These are phyloP conservation scores for Lathyrus oleraceus DNA, from an alignment of 306 rosid species.

Conservation along the genomic window DNA sequence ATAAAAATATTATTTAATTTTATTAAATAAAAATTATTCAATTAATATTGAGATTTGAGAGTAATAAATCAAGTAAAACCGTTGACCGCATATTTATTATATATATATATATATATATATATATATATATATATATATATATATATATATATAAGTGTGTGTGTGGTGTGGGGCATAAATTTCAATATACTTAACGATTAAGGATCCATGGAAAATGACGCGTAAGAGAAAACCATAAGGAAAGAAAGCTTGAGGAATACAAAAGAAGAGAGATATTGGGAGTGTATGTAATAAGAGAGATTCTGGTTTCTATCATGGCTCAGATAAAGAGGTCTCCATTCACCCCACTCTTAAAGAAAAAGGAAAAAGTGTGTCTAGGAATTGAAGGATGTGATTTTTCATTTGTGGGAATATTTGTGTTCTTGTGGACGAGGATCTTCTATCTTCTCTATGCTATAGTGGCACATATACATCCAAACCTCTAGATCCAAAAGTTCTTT, in stretches of 20 bases:
- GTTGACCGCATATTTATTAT: no score
- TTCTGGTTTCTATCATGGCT: constrained; percentile 48
- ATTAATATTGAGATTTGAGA: no score
- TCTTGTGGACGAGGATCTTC: constrained; percentile 45
- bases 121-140: no score
- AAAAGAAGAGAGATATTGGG: constrained; percentile 51
- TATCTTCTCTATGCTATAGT: constrained; percentile 26
- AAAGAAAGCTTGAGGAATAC: constrained; percentile 58
- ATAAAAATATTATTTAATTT: no score
- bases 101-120: no score
- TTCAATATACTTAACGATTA: constrained; percentile 50
- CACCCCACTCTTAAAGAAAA: constrained; percentile 46
- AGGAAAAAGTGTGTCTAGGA: constrained; percentile 35
- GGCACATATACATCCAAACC: constrained; percentile 38
- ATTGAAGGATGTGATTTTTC: constrained; percentile 42
- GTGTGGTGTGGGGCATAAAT: no score
- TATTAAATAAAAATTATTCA: no score
- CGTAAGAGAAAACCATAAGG: constrained; percentile 39
- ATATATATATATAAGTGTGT: no score
- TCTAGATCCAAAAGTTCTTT: no score
- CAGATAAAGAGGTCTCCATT: constrained; percentile 53
- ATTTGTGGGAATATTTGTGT: constrained; percentile 38
- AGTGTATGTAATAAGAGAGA: constrained; percentile 43
- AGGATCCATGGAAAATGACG: constrained; percentile 48
- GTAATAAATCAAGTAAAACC: no score